Conservation (phyloP, 495 filamentous ascomycete species). For the Aspergillus hancockii region DNA sequence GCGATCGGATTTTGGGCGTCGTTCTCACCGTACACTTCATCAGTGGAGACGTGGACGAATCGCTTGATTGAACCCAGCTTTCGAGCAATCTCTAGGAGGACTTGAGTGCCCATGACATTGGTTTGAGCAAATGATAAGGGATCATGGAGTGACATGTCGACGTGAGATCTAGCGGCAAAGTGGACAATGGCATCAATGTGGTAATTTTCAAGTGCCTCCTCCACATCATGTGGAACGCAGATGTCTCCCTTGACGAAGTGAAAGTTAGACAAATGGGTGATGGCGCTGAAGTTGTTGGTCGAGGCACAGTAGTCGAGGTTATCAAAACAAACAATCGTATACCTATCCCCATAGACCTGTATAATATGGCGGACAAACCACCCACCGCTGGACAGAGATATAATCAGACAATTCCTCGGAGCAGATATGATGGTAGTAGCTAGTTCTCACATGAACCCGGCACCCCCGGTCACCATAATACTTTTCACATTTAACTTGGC, state of each 20-base stretch:
- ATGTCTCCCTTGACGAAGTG: constrained; percentile 74
- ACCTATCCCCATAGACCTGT: background rate
- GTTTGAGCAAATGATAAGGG: constrained; percentile 69
- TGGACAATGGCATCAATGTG: constrained; percentile 75
- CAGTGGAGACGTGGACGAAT: constrained; percentile 74
- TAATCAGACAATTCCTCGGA: background rate
- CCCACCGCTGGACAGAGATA: background rate
- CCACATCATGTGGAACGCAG: constrained; percentile 60
- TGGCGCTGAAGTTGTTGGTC: background rate
- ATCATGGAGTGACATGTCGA: constrained; percentile 71
- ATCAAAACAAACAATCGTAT: constrained; percentile 6
- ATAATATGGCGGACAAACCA: constrained; percentile 8
- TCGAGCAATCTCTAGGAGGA: constrained; percentile 67
- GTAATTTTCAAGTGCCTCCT: constrained; percentile 58
- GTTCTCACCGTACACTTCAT: constrained; percentile 78
- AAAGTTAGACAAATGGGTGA: constrained; percentile 58
- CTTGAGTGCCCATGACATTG: constrained; percentile 74
- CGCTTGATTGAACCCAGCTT: constrained; percentile 57
- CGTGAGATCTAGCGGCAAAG: constrained; percentile 75
- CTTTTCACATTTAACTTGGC: background rate
- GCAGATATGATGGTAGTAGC: background rate
- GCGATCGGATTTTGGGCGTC: constrained; percentile 41
- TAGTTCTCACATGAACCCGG: constrained; percentile 16
- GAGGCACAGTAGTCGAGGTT: constrained; percentile 9
- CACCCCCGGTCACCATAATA: constrained; percentile 17